Conservation (phyloP, 2,329 filamentous ascomycete genomes). For the Colletotrichum cereale region DNA sequence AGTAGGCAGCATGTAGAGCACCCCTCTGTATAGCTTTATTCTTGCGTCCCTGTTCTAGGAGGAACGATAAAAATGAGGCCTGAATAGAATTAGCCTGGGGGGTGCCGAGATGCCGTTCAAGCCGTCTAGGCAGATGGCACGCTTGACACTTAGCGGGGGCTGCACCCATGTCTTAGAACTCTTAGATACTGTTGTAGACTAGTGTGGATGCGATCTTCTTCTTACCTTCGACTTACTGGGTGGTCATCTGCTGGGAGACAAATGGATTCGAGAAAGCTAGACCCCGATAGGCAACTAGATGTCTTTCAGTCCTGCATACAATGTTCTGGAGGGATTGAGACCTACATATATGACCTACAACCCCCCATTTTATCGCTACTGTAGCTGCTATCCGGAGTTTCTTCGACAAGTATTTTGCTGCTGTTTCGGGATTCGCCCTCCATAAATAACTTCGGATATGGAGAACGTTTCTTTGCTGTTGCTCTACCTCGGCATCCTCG, state of each 20-base stretch:
- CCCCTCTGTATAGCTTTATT: neutral
- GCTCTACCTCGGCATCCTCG: slow-evolving; percentile 57
- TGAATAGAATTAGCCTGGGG: neutral
- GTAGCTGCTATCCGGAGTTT: neutral
- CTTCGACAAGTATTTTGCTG: no score
- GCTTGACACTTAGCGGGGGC: neutral
- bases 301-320: neutral
- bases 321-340: neutral
- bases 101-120: neutral
- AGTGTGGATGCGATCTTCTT: no score
- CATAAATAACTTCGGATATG: slow-evolving; percentile 46
- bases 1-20: neutral
- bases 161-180: neutral
- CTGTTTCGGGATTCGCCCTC: no score
- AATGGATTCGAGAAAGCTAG: neutral
- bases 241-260: no score
- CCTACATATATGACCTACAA: neutral
- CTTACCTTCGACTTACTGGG: neutral
- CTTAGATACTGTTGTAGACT: neutral
- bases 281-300: neutral
- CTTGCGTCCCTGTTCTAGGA: neutral
- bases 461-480: slow-evolving; percentile 55
- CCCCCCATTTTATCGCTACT: neutral
- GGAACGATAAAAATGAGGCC: neutral
- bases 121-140: neutral